Percentiles rank a stretch among this genome's conserved stretches.
Conservation (phyloP, 2,329 filamentous ascomycete species). For the Fusarium albidum region DNA sequence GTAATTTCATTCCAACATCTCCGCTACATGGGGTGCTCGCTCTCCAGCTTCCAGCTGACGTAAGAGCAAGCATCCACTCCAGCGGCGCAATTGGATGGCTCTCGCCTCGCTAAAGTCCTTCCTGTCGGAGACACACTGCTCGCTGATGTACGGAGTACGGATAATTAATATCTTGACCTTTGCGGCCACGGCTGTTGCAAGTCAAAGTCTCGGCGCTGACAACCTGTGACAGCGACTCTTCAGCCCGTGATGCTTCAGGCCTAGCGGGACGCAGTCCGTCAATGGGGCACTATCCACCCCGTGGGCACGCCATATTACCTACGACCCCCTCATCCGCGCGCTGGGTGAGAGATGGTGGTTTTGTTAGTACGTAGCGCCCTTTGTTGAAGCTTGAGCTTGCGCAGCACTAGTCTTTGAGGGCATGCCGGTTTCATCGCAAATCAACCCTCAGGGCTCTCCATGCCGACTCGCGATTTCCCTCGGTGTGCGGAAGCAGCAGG, state of each 20-base stretch:
- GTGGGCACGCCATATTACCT: conserved; percentile 2
- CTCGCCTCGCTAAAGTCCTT: background rate
- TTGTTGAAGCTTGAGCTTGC: too few species aligned
- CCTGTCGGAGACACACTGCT: background rate
- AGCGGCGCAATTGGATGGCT: too few species aligned
- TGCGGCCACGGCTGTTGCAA: background rate
- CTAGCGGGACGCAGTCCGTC: background rate
- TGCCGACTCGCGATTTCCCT: too few species aligned
- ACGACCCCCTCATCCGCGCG: conserved; percentile 1
- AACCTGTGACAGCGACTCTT: background rate
- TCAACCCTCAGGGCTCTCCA: background rate
- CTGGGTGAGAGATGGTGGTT: background rate
- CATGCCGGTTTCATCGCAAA: conserved; percentile 2
- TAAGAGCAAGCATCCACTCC: too few species aligned
- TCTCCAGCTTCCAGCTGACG: too few species aligned
- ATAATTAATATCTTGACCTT: too few species aligned
- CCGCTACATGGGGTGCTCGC: too few species aligned
- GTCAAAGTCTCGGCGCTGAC: background rate
- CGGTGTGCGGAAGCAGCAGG: too few species aligned
- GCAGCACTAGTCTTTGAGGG: background rate
- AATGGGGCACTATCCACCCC: conserved; percentile 1
- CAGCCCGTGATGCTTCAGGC: background rate
- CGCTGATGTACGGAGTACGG: background rate
- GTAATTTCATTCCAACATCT: too few species aligned
- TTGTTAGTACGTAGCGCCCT: too few species aligned